A percentile compares a stretch with the other conserved stretches of the same genome.
These are phyloP conservation scores for Tetraselmis striata DNA, from an alignment of 139 green algal genomes.

Conservation along the genomic window DNA sequence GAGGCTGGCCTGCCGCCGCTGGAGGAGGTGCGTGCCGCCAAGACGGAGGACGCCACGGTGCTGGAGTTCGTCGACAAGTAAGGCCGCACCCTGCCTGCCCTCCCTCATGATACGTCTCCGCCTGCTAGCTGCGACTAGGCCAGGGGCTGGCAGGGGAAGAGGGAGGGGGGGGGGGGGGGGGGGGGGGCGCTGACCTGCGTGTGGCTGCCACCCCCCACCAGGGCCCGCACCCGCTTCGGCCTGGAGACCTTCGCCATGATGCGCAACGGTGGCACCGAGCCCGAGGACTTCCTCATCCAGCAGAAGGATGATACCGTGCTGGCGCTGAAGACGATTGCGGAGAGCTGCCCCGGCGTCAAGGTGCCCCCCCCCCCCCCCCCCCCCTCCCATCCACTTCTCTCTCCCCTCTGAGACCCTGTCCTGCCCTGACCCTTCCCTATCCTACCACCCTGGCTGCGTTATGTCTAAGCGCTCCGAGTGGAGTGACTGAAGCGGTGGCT, in stretches of 20 bases:
- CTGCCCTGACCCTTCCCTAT: no score
- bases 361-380: neutral
- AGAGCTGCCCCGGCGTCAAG: neutral
- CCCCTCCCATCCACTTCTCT: no score
- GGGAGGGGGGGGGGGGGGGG: no score
- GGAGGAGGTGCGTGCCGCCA: conserved; percentile 6
- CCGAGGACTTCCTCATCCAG: conserved; percentile 6
- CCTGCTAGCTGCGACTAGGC: no score
- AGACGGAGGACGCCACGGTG: neutral
- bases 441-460: no score
- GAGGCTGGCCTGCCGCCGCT: neutral
- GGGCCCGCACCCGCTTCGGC: neutral
- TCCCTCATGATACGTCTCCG: neutral
- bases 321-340: neutral
- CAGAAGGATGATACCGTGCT: conserved; percentile 10
- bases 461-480: no score
- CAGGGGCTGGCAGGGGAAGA: no score
- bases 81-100: neutral
- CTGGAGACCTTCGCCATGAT: neutral
- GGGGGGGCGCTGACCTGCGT: no score
- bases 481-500: no score
- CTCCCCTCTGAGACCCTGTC: no score
- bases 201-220: no score
- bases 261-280: neutral
- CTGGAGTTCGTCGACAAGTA: neutral